A percentile compares a stretch with the other conserved stretches of the same genome.
These are phyloP conservation scores for Nannochloropsis granulata DNA, from an alignment of 108 stramenopile genomes.

Conservation along the genomic window DNA sequence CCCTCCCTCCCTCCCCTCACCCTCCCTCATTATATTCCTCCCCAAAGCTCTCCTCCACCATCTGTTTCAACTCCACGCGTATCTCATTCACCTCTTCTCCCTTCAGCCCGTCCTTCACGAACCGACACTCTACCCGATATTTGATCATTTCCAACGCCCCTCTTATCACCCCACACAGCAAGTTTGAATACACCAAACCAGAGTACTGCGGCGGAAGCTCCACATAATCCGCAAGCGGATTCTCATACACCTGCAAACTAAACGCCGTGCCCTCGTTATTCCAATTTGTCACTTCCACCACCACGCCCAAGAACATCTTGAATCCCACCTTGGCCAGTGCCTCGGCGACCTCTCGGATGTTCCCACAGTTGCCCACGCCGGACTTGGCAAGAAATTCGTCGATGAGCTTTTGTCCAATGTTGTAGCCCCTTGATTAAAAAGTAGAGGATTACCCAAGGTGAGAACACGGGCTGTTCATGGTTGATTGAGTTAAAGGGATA, in stretches of 20 bases:
- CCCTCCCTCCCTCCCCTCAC: not conserved
- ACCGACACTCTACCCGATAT: constrained; percentile 48
- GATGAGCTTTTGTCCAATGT: constrained; percentile 79
- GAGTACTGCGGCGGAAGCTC: constrained; percentile 62
- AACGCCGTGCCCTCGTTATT: constrained; percentile 51
- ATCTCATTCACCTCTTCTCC: constrained; percentile 85
- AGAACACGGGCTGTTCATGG: too few relatives aligned
- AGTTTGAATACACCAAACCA: constrained; percentile 61
- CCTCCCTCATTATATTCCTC: constrained; percentile 36
- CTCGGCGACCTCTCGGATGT: constrained; percentile 69
- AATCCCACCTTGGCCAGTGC: constrained; percentile 77
- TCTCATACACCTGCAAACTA: constrained; percentile 61
- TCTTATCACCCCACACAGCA: constrained; percentile 76
- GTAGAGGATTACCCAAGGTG: not conserved
- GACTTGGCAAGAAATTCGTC: constrained; percentile 92
- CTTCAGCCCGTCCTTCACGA: constrained; percentile 55
- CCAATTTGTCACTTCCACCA: constrained; percentile 56
- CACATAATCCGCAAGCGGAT: constrained; percentile 81
- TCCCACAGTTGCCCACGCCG: constrained; percentile 19
- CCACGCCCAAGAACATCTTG: constrained; percentile 83
- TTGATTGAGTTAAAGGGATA: too few relatives aligned
- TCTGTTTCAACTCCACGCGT: constrained; percentile 47
- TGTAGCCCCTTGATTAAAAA: constrained; percentile 47
- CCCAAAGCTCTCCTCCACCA: constrained; percentile 24
- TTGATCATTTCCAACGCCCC: constrained; percentile 80